Conservation (phyloP, 2,329 filamentous ascomycete species). For the Aureobasidium musti region DNA sequence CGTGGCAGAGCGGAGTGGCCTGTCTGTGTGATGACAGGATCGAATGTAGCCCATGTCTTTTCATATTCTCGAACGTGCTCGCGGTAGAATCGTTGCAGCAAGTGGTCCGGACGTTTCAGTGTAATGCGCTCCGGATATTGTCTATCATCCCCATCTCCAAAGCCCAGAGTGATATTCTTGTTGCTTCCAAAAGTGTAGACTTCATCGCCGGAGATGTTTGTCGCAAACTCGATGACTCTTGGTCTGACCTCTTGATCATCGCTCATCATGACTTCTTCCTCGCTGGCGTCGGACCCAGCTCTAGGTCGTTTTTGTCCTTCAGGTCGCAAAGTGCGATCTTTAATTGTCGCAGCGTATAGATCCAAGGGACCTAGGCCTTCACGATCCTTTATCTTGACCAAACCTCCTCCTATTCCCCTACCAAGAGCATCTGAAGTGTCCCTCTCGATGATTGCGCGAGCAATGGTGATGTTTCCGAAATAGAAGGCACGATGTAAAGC, state of each 20-base stretch:
- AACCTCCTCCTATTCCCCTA: constrained; percentile 66
- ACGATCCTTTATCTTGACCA: constrained; percentile 94
- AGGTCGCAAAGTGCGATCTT: constrained; percentile 64
- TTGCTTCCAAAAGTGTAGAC: constrained; percentile 95
- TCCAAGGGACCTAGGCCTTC: constrained; percentile 96
- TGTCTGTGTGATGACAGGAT: constrained; percentile 36
- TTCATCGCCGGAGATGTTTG: constrained; percentile 69
- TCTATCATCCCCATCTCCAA: constrained; percentile 93
- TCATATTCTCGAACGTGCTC: constrained; percentile 59
- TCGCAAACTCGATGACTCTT: constrained; percentile 33
- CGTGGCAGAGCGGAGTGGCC: constrained; percentile 31
- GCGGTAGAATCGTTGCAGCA: constrained; percentile 71
- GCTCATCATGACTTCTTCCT: constrained; percentile 51
- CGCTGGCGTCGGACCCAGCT: constrained; percentile 43
- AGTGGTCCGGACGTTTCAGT: constrained; percentile 72
- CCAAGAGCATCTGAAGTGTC: constrained; percentile 68
- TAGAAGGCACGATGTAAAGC: constrained; percentile 89
- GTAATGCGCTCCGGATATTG: constrained; percentile 86
- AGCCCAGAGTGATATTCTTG: constrained; percentile 87
- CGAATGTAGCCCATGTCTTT: constrained; percentile 45
- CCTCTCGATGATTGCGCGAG: constrained; percentile 75
- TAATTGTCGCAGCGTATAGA: constrained; percentile 84
- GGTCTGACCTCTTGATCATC: constrained; percentile 59
- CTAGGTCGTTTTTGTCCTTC: constrained; percentile 41
- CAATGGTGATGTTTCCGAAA: constrained; percentile 82